Base-by-base conservation (phyloP, 805 yeast genomes). In the Candida nemodendra region DNA sequence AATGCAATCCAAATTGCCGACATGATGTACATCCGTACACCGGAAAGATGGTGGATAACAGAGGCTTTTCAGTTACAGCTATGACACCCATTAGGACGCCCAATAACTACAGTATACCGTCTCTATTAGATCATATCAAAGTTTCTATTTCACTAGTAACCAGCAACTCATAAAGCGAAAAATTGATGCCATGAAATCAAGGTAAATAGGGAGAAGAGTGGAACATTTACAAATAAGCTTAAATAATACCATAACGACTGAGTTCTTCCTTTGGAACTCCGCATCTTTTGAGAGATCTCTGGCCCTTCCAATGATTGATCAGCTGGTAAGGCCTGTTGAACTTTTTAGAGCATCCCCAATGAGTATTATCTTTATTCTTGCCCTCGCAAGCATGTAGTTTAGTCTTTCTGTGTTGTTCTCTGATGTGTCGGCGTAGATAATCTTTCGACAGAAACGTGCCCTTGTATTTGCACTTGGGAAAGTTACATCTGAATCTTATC, bases 281-380 rank as follows among this genome's bases (percentile, higher is more conserved):
- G 32, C 65, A 60, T 14, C 52, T 39, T 27, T 52, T 51, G 12
- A 59, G 32, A 4, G 64, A 59, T 16, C 63, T 41, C 28, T 56
- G 56, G 5, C 62, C 63, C 15, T 48, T 42, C 65, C 65, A 60
- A 39, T 60, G 65, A 36, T 60, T 59, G 8, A 59, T 57, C 23
- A 60, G 33, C 37, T 60, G 65, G 34, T 60, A 60, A 5, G 65
- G 65, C 34, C 65, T 41, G 36, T 56, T 58, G 36, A 60, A 60
- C 21, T 47, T 50, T 27, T 55, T 60, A 19, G 53, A 51, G 25
- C 65, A 60, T 3, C 65, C 65, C 65, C 65, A 60, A 11, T 31
- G 33, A 6, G 47, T 29, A 17, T 55, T 54, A 33, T 50, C 51
- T 8, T 32, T 12, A 18, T 40, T 39, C 27, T 31, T 28, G 6